phyloP scores from a whole-genome alignment of 805 yeast species.

The Yarrowia divulgata region DNA sequence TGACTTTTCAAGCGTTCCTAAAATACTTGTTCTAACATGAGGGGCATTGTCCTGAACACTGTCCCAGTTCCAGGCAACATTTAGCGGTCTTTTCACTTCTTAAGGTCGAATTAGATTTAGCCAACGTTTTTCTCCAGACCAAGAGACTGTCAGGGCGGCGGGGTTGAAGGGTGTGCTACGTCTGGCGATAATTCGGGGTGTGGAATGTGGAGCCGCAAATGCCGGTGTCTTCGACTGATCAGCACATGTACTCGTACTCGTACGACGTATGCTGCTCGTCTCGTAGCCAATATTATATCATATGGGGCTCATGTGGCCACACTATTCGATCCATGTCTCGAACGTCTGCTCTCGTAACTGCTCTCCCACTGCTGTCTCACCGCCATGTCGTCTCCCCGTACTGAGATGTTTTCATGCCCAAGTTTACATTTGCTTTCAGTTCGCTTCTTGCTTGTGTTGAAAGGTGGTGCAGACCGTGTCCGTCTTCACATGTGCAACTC shows the following conservation, averaged over 20 bases:
- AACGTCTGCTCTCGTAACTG: too few species aligned
- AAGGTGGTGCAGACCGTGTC: neutral
- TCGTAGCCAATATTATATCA: too few species aligned
- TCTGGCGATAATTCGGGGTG: neutral
- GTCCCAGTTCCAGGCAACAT: neutral
- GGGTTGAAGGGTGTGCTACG: slow-evolving; percentile 2
- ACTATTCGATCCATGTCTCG: too few species aligned
- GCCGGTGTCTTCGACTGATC: too few species aligned
- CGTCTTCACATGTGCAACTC: slow-evolving; percentile 12
- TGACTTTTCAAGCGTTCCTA: too few species aligned
- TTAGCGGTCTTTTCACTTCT: slow-evolving; percentile 11
- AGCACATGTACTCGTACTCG: too few species aligned
- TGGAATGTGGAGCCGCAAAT: too few species aligned
- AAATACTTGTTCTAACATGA: neutral
- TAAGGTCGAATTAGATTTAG: slow-evolving; percentile 5
- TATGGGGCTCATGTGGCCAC: too few species aligned
- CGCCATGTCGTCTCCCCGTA: slow-evolving; percentile 3
- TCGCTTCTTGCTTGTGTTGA: neutral
- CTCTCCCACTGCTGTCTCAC: neutral
- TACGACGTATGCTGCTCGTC: too few species aligned
- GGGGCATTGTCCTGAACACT: too few species aligned
- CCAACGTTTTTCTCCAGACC: slow-evolving; percentile 10
- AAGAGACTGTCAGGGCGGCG: slow-evolving; percentile 17
- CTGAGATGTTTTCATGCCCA: slow-evolving; percentile 5
- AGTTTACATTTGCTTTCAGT: slow-evolving; percentile 21